These are phyloP conservation scores for Begonia fuchsioides DNA, from an alignment of 306 rosid species.

Conservation along the genomic window DNA sequence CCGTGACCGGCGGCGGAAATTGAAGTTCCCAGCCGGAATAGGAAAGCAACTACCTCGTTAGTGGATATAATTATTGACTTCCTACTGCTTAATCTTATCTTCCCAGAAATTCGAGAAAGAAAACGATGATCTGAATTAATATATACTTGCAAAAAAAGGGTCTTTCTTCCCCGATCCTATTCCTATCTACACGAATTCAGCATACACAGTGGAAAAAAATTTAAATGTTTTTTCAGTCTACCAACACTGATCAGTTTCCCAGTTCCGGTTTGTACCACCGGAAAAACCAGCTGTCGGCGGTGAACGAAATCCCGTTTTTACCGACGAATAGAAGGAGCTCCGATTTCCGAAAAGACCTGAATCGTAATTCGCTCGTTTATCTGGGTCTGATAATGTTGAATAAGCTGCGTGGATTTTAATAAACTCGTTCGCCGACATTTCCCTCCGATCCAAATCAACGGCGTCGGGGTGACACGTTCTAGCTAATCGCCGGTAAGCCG, in stretches of 20 bases:
- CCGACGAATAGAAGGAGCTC: conserved; percentile 1
- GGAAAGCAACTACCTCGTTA: no score
- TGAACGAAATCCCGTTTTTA: neutral
- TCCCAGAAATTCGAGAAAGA: no score
- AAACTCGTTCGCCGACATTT: conserved; percentile 40
- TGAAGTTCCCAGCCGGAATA: no score
- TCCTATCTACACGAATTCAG: neutral
- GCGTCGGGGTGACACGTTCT: conserved; percentile 64
- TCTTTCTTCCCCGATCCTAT: neutral
- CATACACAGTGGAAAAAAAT: no score
- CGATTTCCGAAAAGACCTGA: conserved; percentile 13
- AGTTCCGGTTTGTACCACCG: conserved; percentile 19
- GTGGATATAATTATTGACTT: no score
- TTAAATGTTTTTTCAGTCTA: conserved; percentile 11
- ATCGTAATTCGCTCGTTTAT: conserved; percentile 44
- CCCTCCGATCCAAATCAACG: conserved; percentile 39
- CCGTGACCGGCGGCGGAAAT: no score
- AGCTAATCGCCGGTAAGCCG: conserved; percentile 53
- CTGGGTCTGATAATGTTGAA: conserved; percentile 55
- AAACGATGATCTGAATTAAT: no score
- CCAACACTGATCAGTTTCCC: conserved; percentile 88
- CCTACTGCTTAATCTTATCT: no score
- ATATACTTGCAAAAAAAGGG: neutral
- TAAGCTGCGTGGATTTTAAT: conserved; percentile 49
- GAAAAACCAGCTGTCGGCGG: conserved; percentile 14